Evolutionary conservation across 495 filamentous ascomycete species (phyloP).

Genomic region (Penicillium diatomitis): DNA sequence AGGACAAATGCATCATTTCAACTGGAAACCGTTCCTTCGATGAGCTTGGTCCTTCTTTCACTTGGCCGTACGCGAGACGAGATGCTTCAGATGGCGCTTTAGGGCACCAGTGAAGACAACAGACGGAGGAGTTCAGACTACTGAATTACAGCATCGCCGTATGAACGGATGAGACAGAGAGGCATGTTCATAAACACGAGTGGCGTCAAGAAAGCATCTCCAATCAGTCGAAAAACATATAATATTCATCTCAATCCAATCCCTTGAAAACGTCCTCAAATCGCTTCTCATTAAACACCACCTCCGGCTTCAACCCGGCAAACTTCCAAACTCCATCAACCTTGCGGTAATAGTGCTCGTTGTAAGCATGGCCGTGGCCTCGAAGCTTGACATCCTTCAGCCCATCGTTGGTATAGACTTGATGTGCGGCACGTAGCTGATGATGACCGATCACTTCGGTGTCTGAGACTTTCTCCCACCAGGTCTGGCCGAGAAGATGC

Average conservation of each 20-base stretch:
- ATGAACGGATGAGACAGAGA: too few relatives aligned
- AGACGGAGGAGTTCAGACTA: too few relatives aligned
- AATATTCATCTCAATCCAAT: conserved; percentile 3
- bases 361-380: conserved; percentile 59
- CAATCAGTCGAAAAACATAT: neutral
- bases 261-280: conserved; percentile 43
- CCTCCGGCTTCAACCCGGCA: conserved; percentile 61
- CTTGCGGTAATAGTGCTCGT: conserved; percentile 65
- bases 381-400: conserved; percentile 25
- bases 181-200: too few relatives aligned
- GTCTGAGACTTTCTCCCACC: conserved; percentile 63
- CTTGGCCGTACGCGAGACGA: too few relatives aligned
- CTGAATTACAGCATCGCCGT: too few relatives aligned
- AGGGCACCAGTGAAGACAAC: too few relatives aligned
- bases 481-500: conserved; percentile 64
- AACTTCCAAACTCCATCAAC: conserved; percentile 76
- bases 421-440: conserved; percentile 69
- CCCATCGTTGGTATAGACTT: conserved; percentile 20
- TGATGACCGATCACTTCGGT: conserved; percentile 62
- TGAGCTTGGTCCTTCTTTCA: too few relatives aligned
- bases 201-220: too few relatives aligned
- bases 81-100: too few relatives aligned
- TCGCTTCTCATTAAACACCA: conserved; percentile 65
- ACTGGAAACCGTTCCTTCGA: too few relatives aligned
- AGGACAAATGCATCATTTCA: too few relatives aligned